A percentile compares a stretch with the other conserved stretches of the same genome.
Evolutionary conservation across 371 early-diverging fungal genomes (phyloP).

Genomic region (Nematocida sp.): DNA sequence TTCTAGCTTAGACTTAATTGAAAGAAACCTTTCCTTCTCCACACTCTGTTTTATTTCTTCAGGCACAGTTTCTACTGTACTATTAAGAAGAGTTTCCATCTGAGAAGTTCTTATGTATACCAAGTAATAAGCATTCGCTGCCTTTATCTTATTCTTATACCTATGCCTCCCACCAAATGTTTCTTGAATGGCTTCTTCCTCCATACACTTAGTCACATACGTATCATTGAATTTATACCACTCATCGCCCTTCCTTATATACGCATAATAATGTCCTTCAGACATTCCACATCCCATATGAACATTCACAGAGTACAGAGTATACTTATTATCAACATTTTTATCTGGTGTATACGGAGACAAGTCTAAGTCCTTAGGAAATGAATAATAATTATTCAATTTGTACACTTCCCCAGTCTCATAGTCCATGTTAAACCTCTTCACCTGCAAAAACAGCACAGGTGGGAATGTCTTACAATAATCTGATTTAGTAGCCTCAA

Average conservation of each 20-base stretch:
- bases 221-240: slow-evolving; percentile 91
- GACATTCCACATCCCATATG: slow-evolving; percentile 84
- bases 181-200: slow-evolving; percentile 80
- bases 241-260: slow-evolving; percentile 76
- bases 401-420: slow-evolving; percentile 63
- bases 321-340: slow-evolving; percentile 64
- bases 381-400: slow-evolving; percentile 95
- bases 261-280: slow-evolving; percentile 93
- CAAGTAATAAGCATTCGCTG: slow-evolving; percentile 67
- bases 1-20: not conserved
- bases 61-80: slow-evolving; percentile 8
- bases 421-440: slow-evolving; percentile 89
- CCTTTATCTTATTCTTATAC: slow-evolving; percentile 59
- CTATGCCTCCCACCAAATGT: slow-evolving; percentile 74
- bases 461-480: slow-evolving; percentile 87
- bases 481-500: slow-evolving; percentile 89
- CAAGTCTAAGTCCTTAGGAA: slow-evolving; percentile 81
- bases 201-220: slow-evolving; percentile 78
- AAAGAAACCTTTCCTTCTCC: slow-evolving; percentile 40
- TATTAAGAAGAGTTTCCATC: slow-evolving; percentile 31
- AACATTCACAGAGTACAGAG: slow-evolving; percentile 78
- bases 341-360: slow-evolving; percentile 77
- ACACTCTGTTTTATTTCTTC: slow-evolving; percentile 16
- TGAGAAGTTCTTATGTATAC: slow-evolving; percentile 62
- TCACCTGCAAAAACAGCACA: slow-evolving; percentile 90